These are phyloP conservation scores for Malassezia sp. DNA, from an alignment of 1,284 basidiomycete species.

Conservation along the genomic window DNA sequence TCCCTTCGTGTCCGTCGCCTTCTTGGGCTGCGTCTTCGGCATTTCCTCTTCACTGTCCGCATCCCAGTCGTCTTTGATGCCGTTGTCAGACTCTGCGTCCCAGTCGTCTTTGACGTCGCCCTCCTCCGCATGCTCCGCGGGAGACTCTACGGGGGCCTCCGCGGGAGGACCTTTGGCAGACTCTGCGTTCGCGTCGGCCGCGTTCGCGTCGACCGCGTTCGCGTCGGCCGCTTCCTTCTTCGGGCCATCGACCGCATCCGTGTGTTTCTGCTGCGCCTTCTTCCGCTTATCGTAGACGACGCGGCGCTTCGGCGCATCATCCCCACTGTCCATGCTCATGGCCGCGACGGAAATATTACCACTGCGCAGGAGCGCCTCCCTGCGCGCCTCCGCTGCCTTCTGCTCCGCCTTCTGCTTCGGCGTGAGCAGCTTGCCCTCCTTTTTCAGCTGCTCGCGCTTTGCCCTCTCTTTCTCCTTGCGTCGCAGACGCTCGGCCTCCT, in stretches of 20 bases:
- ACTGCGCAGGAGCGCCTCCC: conserved; percentile 76
- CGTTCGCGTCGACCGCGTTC: conserved; percentile 9
- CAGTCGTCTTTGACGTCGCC: conserved; percentile 47
- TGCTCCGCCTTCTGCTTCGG: conserved; percentile 86
- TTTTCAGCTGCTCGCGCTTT: conserved; percentile 43
- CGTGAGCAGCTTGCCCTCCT: conserved; percentile 45
- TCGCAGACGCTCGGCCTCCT: conserved; percentile 36
- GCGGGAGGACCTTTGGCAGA: too few relatives aligned
- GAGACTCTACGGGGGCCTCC: conserved; percentile 34
- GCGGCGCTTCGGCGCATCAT: conserved; percentile 47
- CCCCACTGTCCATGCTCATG: conserved; percentile 51
- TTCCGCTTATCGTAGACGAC: conserved; percentile 69
- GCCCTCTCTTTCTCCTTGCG: conserved; percentile 44
- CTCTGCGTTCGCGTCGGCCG: too few relatives aligned
- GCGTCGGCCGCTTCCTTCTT: conserved; percentile 31
- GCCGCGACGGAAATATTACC: conserved; percentile 78
- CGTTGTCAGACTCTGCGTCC: conserved; percentile 49
- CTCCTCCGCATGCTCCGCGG: conserved; percentile 36
- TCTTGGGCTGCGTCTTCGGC: conserved; percentile 5
- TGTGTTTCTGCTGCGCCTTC: conserved; percentile 66
- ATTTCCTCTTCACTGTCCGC: conserved; percentile 61
- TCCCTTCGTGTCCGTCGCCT: background rate
- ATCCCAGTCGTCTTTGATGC: conserved; percentile 74
- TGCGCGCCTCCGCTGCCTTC: conserved; percentile 77
- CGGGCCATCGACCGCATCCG: too few relatives aligned